Evolutionary conservation across 1,284 basidiomycete species (phyloP), one percentile per base, ranked within the genome.

Genomic region (Tetrapyrgos nigripes): DNA sequence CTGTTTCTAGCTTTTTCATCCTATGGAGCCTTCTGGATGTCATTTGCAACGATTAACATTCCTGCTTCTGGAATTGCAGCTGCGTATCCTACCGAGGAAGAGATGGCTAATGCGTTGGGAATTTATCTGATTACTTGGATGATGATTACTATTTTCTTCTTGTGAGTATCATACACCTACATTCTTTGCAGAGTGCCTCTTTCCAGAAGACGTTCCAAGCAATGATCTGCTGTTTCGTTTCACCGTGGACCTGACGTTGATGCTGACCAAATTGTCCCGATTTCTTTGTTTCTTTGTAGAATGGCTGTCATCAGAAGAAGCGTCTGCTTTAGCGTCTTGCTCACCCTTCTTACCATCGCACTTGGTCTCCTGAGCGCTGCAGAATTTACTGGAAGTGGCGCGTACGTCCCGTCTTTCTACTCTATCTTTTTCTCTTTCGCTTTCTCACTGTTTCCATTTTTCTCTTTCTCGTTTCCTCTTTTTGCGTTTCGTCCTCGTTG

Each of bases 21-120:
- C 11, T 91, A 87, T 64, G 89, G 88, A 51, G 84, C 82, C 3
- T 94, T 94, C 80, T 93, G 92, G 92, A 77, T 93, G 76, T 89
- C 90, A 3, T 93, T 85, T 50, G 89, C 83, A 3, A 79, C 82
- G 0, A 83, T 91, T 61, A 73, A 86, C 65, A 79, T 90, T 61
- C 91, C 91, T 33, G 79, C 78, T 23, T 85, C 80, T 5, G 87
- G 86, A 11, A 82, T 96, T 58, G 29, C 72, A 14, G 71, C 76
- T 0, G 80, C 87, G 0, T 92, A 84, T 65, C 61, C 54, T 0
- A 66, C 70, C 10, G 55, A 66, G 0, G 64, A 65, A 0, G 83
- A 91, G 68, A 74, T 92, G 14, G 43, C 66, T 6, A 79, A 81
- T 57, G 89, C 88, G 0, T 62, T 91, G 21, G 89, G 85, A 1